Evolutionary conservation across 495 filamentous ascomycete genomes (phyloP).

Genomic region (Choiromyces venosus): DNA sequence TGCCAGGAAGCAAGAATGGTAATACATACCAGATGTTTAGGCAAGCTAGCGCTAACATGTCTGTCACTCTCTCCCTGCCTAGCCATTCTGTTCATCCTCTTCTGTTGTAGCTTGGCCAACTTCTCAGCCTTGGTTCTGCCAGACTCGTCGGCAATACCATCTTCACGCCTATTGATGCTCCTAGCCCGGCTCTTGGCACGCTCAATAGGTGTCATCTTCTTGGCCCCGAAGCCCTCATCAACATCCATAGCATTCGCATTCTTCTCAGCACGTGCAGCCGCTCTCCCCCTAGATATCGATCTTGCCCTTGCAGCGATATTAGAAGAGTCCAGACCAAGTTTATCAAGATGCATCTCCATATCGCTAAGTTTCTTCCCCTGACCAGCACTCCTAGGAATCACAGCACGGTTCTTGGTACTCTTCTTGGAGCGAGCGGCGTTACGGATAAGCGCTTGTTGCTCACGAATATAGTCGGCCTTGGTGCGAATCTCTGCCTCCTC

Average conservation of each 20-base stretch:
- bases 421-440: slow-evolving; percentile 91
- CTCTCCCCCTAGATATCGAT: slow-evolving; percentile 58
- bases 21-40: slow-evolving; percentile 77
- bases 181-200: slow-evolving; percentile 72
- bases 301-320: slow-evolving; percentile 67
- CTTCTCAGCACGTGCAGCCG: slow-evolving; percentile 50
- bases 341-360: slow-evolving; percentile 76
- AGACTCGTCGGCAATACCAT: slow-evolving; percentile 62
- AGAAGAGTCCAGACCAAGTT: slow-evolving; percentile 75
- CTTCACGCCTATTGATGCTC: slow-evolving; percentile 77
- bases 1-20: neutral
- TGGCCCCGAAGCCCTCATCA: slow-evolving; percentile 55
- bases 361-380: slow-evolving; percentile 70
- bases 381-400: slow-evolving; percentile 71
- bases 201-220: slow-evolving; percentile 50
- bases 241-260: slow-evolving; percentile 80
- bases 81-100: slow-evolving; percentile 98
- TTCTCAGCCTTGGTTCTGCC: slow-evolving; percentile 74
- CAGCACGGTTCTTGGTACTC: slow-evolving; percentile 88
- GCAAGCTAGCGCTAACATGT: slow-evolving; percentile 71
- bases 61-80: slow-evolving; percentile 93
- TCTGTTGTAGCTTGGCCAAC: slow-evolving; percentile 80
- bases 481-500: slow-evolving; percentile 78
- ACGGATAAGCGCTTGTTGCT: slow-evolving; percentile 79
- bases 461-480: slow-evolving; percentile 91